Percentiles rank a stretch among this genome's conserved stretches.
phyloP scores from a whole-genome alignment of 2,329 filamentous ascomycete species.

The Sphaerulina vaccinii region DNA sequence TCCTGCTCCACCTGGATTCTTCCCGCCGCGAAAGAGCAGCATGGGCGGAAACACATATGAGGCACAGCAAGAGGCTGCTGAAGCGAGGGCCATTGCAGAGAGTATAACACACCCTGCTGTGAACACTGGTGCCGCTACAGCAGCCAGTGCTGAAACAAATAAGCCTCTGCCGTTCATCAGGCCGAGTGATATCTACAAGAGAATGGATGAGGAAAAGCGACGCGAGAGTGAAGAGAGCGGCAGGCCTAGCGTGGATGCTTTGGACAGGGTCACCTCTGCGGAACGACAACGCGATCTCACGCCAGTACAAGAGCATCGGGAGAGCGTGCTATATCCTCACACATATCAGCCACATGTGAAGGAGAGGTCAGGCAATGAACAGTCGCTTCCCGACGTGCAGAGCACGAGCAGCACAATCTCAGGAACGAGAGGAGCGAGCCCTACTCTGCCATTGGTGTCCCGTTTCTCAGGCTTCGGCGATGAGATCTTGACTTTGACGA shows the following conservation, averaged over 20 bases:
- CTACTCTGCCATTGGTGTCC: conserved; percentile 44
- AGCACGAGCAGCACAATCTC: conserved; percentile 1
- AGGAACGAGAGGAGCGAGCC: conserved; percentile 20
- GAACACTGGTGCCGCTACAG: conserved; percentile 3
- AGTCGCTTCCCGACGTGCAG: not conserved
- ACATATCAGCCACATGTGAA: conserved; percentile 2
- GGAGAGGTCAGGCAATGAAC: not conserved
- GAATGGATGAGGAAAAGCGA: conserved; percentile 65
- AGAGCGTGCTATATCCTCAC: conserved; percentile 21
- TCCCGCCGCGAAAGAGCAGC: conserved; percentile 63
- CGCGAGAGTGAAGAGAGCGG: conserved; percentile 58
- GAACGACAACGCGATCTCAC: conserved; percentile 23
- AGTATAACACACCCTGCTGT: conserved; percentile 16
- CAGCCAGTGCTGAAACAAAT: conserved; percentile 37
- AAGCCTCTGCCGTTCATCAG: conserved; percentile 65
- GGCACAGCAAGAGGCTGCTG: conserved; percentile 17
- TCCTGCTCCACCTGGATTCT: conserved; percentile 43
- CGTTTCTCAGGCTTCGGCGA: conserved; percentile 45
- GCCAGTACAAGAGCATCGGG: conserved; percentile 25
- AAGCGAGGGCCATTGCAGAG: conserved; percentile 21
- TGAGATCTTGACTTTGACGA: conserved; percentile 31
- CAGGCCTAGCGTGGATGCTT: conserved; percentile 57
- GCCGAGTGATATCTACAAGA: conserved; percentile 75
- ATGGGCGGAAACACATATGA: conserved; percentile 49
- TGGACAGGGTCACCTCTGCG: conserved; percentile 31